Evolutionary conservation across 768 basidiomycete species (phyloP).

Genomic region (Pisolithus marmoratus): DNA sequence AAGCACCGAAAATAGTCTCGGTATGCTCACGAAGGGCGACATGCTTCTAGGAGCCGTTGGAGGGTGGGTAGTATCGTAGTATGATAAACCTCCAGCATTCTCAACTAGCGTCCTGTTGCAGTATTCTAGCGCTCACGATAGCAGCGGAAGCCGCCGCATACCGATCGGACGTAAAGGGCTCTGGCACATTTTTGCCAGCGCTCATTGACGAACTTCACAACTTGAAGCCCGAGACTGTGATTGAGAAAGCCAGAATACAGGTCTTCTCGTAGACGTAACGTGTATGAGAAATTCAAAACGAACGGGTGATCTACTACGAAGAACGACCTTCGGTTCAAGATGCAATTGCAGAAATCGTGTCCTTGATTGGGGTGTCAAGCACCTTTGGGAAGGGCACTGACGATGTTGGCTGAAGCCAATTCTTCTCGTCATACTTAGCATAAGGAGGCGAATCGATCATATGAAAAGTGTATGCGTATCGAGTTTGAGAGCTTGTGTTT

Average conservation of each 20-base stretch:
- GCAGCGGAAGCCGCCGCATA: slow-evolving; percentile 56
- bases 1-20: slow-evolving; percentile 24
- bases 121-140: slow-evolving; percentile 51
- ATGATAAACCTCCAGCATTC: neutral
- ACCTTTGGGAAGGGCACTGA: slow-evolving; percentile 77
- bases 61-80: slow-evolving; percentile 46
- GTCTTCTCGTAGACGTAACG: slow-evolving; percentile 9
- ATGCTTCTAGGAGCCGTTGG: slow-evolving; percentile 72
- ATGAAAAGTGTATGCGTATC: slow-evolving; percentile 95
- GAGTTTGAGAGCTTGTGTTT: slow-evolving; percentile 73
- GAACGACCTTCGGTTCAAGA: neutral
- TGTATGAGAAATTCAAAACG: neutral
- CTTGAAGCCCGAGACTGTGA: slow-evolving; percentile 34
- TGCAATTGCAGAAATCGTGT: neutral
- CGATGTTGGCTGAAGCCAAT: slow-evolving; percentile 89
- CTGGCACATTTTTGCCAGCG: slow-evolving; percentile 60
- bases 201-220: slow-evolving; percentile 57
- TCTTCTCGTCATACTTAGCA: slow-evolving; percentile 81
- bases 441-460: slow-evolving; percentile 77
- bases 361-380: slow-evolving; percentile 27
- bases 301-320: neutral
- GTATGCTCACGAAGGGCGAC: slow-evolving; percentile 62
- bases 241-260: slow-evolving; percentile 24
- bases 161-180: slow-evolving; percentile 49
- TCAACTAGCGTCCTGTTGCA: slow-evolving; percentile 17